Conservation (phyloP, 2,329 filamentous ascomycete genomes). For the Microdochium bolleyi region DNA sequence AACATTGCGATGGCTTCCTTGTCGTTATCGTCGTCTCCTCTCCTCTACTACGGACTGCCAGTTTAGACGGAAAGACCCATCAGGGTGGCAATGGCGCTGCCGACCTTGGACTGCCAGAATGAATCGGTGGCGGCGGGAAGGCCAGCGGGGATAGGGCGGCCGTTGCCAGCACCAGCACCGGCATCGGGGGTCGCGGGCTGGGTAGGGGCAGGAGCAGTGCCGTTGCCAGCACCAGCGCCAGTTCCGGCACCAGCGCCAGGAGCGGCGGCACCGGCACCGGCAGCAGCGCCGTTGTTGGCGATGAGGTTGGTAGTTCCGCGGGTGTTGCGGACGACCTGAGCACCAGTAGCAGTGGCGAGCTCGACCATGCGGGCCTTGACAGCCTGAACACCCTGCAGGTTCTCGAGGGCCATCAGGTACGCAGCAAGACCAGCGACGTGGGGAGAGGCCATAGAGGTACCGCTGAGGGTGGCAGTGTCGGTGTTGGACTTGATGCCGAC, state of each 20-base stretch:
- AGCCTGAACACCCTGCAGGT: constrained; percentile 31
- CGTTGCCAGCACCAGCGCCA: neutral
- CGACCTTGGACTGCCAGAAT: neutral
- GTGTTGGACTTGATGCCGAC: constrained; percentile 42
- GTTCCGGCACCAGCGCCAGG: neutral
- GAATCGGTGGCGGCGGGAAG: neutral
- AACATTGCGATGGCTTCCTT: neutral
- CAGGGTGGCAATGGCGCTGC: neutral
- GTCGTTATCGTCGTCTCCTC: neutral
- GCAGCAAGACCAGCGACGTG: constrained; percentile 61
- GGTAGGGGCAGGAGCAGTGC: neutral
- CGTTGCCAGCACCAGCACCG: neutral
- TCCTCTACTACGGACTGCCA: neutral
- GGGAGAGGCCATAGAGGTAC: constrained; percentile 58
- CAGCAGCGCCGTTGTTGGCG: constrained; percentile 42
- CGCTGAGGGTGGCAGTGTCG: constrained; percentile 36
- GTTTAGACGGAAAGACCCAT: neutral
- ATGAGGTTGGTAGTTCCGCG: constrained; percentile 41
- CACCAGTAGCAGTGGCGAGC: constrained; percentile 39
- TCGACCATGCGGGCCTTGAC: constrained; percentile 41
- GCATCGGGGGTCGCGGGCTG: neutral
- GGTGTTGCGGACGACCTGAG: constrained; percentile 32
- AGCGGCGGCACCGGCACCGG: neutral
- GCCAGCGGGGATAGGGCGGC: neutral
- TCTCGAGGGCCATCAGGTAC: constrained; percentile 55